Conservation (phyloP, 2,329 filamentous ascomycete genomes). For the Exophiala aquamarina region DNA sequence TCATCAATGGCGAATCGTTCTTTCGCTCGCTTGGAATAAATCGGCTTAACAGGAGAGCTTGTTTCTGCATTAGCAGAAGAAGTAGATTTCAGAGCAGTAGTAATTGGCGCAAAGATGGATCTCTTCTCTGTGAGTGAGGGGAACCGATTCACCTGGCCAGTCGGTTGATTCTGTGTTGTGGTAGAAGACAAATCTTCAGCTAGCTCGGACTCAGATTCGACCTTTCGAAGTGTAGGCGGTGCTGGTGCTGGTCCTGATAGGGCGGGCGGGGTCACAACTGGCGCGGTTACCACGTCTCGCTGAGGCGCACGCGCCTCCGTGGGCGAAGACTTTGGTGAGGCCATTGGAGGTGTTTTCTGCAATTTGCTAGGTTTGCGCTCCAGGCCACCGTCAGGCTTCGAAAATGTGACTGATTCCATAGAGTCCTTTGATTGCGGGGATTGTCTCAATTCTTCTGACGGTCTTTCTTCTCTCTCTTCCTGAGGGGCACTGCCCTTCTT, state of each 20-base stretch:
- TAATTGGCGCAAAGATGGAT: slow-evolving; percentile 22
- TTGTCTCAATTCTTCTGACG: slow-evolving; percentile 58
- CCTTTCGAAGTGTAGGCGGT: slow-evolving; percentile 18
- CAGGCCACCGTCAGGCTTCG: slow-evolving; percentile 37
- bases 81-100: slow-evolving; percentile 22
- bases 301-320: slow-evolving; percentile 30
- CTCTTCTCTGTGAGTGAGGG: slow-evolving; percentile 28
- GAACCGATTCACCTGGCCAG: slow-evolving; percentile 21
- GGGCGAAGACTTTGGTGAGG: slow-evolving; percentile 34
- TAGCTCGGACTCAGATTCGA: slow-evolving; percentile 11
- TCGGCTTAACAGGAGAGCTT: slow-evolving; percentile 18
- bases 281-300: slow-evolving; percentile 33
- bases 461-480: slow-evolving; percentile 55
- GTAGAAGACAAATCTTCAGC: neutral
- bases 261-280: slow-evolving; percentile 8
- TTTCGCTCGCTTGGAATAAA: slow-evolving; percentile 25
- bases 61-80: slow-evolving; percentile 15
- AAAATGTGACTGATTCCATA: slow-evolving; percentile 38
- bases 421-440: slow-evolving; percentile 47
- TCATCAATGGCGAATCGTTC: slow-evolving; percentile 28
- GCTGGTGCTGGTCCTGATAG: slow-evolving; percentile 18
- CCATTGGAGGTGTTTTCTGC: slow-evolving; percentile 62
- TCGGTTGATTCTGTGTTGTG: slow-evolving; percentile 8
- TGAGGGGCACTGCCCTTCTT: slow-evolving; percentile 53
- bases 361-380: slow-evolving; percentile 67